Conservation (phyloP, 768 basidiomycete genomes). For the Suillus subaureus region DNA sequence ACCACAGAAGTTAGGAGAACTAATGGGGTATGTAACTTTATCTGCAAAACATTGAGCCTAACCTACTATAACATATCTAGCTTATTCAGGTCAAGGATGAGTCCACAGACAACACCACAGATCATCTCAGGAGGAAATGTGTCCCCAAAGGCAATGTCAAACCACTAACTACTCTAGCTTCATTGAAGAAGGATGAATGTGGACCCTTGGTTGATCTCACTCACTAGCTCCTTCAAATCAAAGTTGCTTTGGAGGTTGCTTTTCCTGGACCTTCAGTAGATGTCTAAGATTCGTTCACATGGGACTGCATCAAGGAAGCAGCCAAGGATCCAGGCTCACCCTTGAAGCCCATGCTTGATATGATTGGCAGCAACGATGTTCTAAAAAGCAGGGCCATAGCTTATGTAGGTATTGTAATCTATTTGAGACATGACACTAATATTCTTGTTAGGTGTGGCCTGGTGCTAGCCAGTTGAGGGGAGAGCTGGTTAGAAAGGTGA, state of each 20-base stretch:
- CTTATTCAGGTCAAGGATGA: not conserved
- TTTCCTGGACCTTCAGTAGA: not conserved
- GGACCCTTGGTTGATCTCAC: not conserved
- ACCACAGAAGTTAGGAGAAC: no score
- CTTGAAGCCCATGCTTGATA: not conserved
- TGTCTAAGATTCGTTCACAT: not conserved
- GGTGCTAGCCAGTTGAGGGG: not conserved
- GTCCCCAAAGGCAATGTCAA: not conserved
- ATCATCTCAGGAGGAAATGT: no score
- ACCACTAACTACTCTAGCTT: not conserved
- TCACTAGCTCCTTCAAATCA: not conserved
- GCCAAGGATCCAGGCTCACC: not conserved
- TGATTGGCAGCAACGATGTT: not conserved
- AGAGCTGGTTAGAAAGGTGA: not conserved
- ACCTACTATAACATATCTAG: no score
- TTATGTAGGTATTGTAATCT: not conserved
- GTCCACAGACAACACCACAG: not conserved
- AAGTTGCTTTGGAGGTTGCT: not conserved
- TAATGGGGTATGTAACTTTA: no score
- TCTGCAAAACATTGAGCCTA: no score
- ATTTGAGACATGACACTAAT: not conserved
- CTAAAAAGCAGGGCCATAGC: not conserved
- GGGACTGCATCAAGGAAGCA: not conserved
- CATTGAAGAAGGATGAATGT: not conserved
- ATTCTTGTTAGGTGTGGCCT: not conserved